A percentile compares a stretch with the other conserved stretches of the same genome.
These are phyloP conservation scores for Cystofilobasidium bisporidii DNA, from an alignment of 768 basidiomycete genomes.

Conservation along the genomic window DNA sequence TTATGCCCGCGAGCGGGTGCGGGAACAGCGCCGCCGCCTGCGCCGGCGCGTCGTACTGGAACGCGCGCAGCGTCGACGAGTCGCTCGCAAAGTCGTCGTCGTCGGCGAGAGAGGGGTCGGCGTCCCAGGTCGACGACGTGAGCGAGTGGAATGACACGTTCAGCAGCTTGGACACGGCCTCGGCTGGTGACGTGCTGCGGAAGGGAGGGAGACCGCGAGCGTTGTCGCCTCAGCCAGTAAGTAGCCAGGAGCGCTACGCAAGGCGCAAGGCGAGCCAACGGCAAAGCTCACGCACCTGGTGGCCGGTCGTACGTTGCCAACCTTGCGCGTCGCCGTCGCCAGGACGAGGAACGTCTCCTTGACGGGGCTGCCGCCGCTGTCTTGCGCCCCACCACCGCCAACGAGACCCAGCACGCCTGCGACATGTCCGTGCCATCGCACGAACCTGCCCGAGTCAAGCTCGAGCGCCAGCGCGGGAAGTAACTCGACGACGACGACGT, in stretches of 20 bases:
- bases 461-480: conserved; percentile 64
- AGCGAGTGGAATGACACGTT: conserved; percentile 84
- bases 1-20: conserved; percentile 81
- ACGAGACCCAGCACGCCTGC: conserved; percentile 63
- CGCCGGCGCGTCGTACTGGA: conserved; percentile 36
- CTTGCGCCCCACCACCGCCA: conserved; percentile 37
- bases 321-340: background rate
- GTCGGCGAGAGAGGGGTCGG: conserved; percentile 34
- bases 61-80: background rate
- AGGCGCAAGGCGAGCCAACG: no score
- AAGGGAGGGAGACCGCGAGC: conserved; percentile 38
- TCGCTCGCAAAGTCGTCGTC: conserved; percentile 12
- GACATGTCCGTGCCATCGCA: conserved; percentile 64
- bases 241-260: no score
- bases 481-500: conserved; percentile 69
- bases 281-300: conserved; percentile 52
- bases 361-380: conserved; percentile 44
- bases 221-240: no score
- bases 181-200: conserved; percentile 51
- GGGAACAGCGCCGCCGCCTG: conserved; percentile 48
- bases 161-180: conserved; percentile 53
- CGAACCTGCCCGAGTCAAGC: conserved; percentile 51
- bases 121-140: conserved; percentile 75
- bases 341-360: conserved; percentile 27
- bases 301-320: conserved; percentile 46